phyloP scores from a whole-genome alignment of 208 protist species.

The Trypanosoma conorhini region DNA sequence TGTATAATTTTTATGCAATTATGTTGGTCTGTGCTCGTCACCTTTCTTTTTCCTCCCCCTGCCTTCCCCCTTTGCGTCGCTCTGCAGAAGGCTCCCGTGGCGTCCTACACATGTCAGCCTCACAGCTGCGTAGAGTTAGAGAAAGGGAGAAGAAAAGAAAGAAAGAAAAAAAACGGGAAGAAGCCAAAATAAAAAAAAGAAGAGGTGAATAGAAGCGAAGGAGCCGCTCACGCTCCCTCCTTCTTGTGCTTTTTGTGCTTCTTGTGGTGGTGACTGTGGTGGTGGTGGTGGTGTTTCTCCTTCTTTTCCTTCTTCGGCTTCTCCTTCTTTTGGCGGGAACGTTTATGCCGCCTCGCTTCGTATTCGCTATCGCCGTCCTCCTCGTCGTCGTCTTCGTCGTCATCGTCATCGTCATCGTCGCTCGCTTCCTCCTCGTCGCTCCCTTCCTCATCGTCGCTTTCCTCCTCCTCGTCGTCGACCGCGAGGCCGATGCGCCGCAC shows the following conservation, averaged over 20 bases:
- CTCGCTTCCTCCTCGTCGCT: constrained; percentile 42
- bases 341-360: constrained; percentile 33
- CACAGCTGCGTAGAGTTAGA: neutral
- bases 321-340: constrained; percentile 31
- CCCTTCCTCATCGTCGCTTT: constrained; percentile 49
- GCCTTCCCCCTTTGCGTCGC: neutral
- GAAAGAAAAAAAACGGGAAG: constrained; percentile 2
- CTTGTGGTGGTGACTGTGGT: constrained; percentile 40
- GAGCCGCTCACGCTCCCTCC: neutral
- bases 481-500: constrained; percentile 46
- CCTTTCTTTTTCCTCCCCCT: neutral
- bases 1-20: neutral
- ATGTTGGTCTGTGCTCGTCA: neutral
- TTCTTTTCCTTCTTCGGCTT: constrained; percentile 48
- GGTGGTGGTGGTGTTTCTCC: constrained; percentile 43
- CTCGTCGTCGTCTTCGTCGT: constrained; percentile 46
- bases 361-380: constrained; percentile 28
- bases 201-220: neutral
- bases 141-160: neutral
- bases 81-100: neutral
- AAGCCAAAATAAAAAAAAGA: neutral
- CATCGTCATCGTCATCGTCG: constrained; percentile 47
- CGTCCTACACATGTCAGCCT: neutral
- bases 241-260: constrained; percentile 28
- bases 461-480: constrained; percentile 55